Evolutionary conservation across 441 rosid genomes (phyloP).

Genomic region (Pelargonium australe): DNA sequence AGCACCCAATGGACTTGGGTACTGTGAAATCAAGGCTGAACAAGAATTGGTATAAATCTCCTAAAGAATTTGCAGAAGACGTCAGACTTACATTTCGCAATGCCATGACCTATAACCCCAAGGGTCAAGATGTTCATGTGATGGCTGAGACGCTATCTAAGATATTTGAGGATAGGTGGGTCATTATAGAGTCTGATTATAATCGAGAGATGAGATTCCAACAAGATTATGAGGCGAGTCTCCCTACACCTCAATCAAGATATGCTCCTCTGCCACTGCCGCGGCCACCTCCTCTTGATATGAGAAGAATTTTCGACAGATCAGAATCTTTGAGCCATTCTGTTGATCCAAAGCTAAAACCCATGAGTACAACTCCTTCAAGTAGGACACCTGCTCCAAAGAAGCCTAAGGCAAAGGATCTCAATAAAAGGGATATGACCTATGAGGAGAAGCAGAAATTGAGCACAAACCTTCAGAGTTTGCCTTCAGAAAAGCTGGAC

Average conservation of each 20-base stretch:
- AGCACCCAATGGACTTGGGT: slow-evolving; percentile 96
- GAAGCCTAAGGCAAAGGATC: slow-evolving; percentile 98
- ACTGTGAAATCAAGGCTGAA: slow-evolving; percentile 62
- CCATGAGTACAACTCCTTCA: slow-evolving; percentile 65
- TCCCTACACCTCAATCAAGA: slow-evolving; percentile 56
- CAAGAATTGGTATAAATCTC: slow-evolving; percentile 81
- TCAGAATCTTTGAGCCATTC: slow-evolving; percentile 54
- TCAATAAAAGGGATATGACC: slow-evolving; percentile 93
- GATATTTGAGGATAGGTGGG: slow-evolving; percentile 88
- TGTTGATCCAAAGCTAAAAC: slow-evolving; percentile 42
- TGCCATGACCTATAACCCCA: slow-evolving; percentile 91
- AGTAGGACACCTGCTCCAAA: slow-evolving; percentile 76
- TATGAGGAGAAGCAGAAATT: slow-evolving; percentile 96
- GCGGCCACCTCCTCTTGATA: slow-evolving; percentile 65
- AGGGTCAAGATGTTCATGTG: slow-evolving; percentile 91
- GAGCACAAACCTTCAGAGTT: slow-evolving; percentile 75
- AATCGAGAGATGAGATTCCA: slow-evolving; percentile 57
- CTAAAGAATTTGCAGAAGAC: slow-evolving; percentile 92
- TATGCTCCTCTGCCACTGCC: slow-evolving; percentile 39
- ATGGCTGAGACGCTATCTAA: slow-evolving; percentile 72
- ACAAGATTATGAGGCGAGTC: slow-evolving; percentile 46
- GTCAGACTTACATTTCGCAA: slow-evolving; percentile 93
- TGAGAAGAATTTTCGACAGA: slow-evolving; percentile 71
- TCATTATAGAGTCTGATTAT: slow-evolving; percentile 66
- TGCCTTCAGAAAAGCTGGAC: slow-evolving; percentile 90